phyloP scores from a whole-genome alignment of 208 protist species.

The Leptomonas seymouri region DNA sequence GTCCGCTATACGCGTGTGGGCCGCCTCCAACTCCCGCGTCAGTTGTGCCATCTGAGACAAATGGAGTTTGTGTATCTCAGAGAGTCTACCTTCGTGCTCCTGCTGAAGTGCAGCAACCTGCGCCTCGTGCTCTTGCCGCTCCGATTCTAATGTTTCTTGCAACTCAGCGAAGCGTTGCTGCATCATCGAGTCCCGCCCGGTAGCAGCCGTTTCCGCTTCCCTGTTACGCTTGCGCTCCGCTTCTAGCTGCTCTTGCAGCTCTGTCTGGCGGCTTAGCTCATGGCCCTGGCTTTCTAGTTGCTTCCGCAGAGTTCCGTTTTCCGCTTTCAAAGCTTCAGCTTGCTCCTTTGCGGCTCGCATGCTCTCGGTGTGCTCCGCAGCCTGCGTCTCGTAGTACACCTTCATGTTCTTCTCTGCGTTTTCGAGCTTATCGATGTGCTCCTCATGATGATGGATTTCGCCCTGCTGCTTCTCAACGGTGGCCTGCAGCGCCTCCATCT shows the following conservation, averaged over 20 bases:
- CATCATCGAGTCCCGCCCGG: constrained; percentile 14
- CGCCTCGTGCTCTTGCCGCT: constrained; percentile 9
- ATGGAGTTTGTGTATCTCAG: constrained; percentile 4
- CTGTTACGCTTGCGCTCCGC: background rate
- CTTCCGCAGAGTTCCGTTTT: constrained; percentile 1
- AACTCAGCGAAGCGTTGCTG: constrained; percentile 18
- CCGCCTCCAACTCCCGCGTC: background rate
- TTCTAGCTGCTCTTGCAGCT: constrained; percentile 2
- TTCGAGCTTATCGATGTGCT: constrained; percentile 4
- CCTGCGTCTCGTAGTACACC: constrained; percentile 17
- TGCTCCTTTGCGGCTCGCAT: background rate
- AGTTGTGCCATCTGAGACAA: constrained; percentile 17
- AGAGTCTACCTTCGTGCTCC: constrained; percentile 1
- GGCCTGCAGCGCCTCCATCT: constrained; percentile 24
- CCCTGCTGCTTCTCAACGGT: constrained; percentile 10
- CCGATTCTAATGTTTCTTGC: background rate
- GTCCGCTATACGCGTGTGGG: background rate
- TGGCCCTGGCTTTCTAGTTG: background rate
- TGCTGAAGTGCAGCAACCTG: constrained; percentile 10
- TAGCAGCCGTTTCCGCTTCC: background rate
- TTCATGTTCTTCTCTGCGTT: constrained; percentile 8
- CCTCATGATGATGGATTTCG: constrained; percentile 15
- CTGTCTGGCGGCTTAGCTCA: background rate
- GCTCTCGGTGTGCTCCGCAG: constrained; percentile 7
- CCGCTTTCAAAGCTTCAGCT: constrained; percentile 2